Percentiles rank a stretch among this genome's conserved stretches.
phyloP scores from a whole-genome alignment of 768 basidiomycete species.

The Termitomyces sp. region DNA sequence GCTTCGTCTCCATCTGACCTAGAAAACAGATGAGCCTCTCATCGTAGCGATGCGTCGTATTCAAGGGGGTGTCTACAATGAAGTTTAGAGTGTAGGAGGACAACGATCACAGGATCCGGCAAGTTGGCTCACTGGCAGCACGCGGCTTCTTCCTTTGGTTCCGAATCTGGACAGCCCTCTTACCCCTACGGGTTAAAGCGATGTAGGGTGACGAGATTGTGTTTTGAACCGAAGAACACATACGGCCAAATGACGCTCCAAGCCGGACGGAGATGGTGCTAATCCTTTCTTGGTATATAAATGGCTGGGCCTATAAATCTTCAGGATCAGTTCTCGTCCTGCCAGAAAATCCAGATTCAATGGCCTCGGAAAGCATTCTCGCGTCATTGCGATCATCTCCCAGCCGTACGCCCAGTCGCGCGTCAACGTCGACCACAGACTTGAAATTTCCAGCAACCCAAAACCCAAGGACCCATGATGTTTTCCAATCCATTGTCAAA shows the following conservation, averaged over 20 bases:
- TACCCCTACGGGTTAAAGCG: conserved; percentile 28
- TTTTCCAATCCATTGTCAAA: conserved; percentile 61
- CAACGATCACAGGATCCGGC: conserved; percentile 19
- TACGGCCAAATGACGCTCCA: conserved; percentile 19
- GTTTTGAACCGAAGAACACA: conserved; percentile 30
- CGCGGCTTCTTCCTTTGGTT: conserved; percentile 16
- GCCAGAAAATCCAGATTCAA: conserved; percentile 8
- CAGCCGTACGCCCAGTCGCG: conserved; percentile 7
- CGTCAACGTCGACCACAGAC: conserved; percentile 7
- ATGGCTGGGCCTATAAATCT: conserved; percentile 26
- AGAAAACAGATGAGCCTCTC: neutral
- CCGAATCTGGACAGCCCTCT: conserved; percentile 25
- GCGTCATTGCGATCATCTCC: conserved; percentile 9
- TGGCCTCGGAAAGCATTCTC: conserved; percentile 13
- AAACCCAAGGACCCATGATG: conserved; percentile 43
- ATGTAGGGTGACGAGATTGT: conserved; percentile 26
- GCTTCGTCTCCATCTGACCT: neutral
- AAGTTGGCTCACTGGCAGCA: conserved; percentile 17
- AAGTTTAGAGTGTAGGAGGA: neutral
- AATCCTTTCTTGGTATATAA: conserved; percentile 17
- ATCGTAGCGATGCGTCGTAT: neutral
- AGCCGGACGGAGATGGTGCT: conserved; percentile 20
- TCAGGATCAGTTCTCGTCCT: conserved; percentile 16
- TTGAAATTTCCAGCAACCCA: conserved; percentile 23
- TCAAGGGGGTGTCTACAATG: neutral